Conservation (phyloP, 2,329 filamentous ascomycete species). For the Lasiodiplodia hormozganensis region DNA sequence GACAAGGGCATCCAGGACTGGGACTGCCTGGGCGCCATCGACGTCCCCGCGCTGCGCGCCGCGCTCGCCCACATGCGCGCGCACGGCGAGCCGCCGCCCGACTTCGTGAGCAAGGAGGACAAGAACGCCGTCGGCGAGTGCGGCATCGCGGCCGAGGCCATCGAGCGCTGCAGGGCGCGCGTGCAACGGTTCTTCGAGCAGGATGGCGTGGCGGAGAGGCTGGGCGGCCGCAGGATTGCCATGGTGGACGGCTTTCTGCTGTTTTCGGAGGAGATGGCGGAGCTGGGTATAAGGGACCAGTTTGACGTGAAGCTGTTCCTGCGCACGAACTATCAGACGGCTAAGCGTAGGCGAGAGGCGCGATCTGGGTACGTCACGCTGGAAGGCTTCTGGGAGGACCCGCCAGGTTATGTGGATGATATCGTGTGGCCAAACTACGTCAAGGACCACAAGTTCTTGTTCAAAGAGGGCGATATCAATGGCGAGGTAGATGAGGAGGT, state of each 20-base stretch:
- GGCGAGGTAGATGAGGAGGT: slow-evolving; percentile 57
- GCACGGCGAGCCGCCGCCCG: slow-evolving; percentile 67
- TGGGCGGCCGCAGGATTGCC: slow-evolving; percentile 59
- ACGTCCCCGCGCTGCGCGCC: slow-evolving; percentile 70
- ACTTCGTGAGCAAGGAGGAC: slow-evolving; percentile 64
- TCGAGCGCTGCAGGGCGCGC: slow-evolving; percentile 46
- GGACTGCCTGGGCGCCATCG: slow-evolving; percentile 84
- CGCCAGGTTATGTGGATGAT: slow-evolving; percentile 90
- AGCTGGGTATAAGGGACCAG: slow-evolving; percentile 56
- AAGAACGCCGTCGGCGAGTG: slow-evolving; percentile 59
- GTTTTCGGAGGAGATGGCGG: slow-evolving; percentile 66
- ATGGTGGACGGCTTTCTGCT: slow-evolving; percentile 90
- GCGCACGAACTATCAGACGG: slow-evolving; percentile 66
- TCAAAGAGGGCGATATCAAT: slow-evolving; percentile 71
- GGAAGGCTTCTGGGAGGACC: slow-evolving; percentile 94
- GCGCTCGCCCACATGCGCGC: slow-evolving; percentile 74
- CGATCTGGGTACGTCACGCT: slow-evolving; percentile 78
- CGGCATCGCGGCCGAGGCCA: slow-evolving; percentile 38
- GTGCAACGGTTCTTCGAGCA: slow-evolving; percentile 29
- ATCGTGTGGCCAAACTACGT: slow-evolving; percentile 97
- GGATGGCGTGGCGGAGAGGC: slow-evolving; percentile 30
- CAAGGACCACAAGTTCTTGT: slow-evolving; percentile 80
- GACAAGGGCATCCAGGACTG: slow-evolving; percentile 73
- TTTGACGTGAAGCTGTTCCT: slow-evolving; percentile 83
- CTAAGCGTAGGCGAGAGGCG: slow-evolving; percentile 70